Conservation (phyloP, 1,284 basidiomycete genomes). For the Golubevia pallescens region DNA sequence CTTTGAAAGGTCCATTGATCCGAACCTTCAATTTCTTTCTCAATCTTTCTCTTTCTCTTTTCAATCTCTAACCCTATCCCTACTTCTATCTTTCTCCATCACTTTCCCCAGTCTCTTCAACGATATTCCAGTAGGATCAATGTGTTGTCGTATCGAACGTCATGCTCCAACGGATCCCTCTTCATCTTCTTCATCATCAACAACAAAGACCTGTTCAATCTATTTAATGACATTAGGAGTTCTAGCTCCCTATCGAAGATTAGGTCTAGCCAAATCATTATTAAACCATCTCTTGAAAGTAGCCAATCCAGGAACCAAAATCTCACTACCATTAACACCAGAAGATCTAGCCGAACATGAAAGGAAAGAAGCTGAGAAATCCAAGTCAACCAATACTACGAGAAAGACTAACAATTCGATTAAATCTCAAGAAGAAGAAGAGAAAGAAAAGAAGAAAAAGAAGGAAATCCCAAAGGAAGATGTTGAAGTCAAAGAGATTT, state of each 20-base stretch:
- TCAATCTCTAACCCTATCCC: not conserved
- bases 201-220: no score
- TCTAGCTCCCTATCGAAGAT: slow-evolving; percentile 59
- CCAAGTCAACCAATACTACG: not conserved
- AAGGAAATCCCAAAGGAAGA: not conserved
- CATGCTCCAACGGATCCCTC: not conserved
- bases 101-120: slow-evolving; percentile 49
- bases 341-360: slow-evolving; percentile 19
- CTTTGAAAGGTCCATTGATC: no score
- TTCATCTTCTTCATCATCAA: no score
- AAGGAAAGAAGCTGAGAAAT: slow-evolving; percentile 7
- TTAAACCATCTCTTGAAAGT: slow-evolving; percentile 48
- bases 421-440: not conserved
- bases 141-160: slow-evolving; percentile 53
- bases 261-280: slow-evolving; percentile 55
- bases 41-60: not conserved
- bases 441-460: not conserved
- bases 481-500: slow-evolving; percentile 29
- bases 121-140: slow-evolving; percentile 55
- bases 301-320: slow-evolving; percentile 33
- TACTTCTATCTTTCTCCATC: not conserved
- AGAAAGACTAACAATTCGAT: not conserved
- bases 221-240: slow-evolving; percentile 57
- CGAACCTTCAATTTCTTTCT: not conserved
- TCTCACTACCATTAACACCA: slow-evolving; percentile 7